Percentiles rank a stretch among this genome's conserved stretches.
Evolutionary conservation across 352 stramenopile species (phyloP).

Genomic region (Phytophthora tubulina): DNA sequence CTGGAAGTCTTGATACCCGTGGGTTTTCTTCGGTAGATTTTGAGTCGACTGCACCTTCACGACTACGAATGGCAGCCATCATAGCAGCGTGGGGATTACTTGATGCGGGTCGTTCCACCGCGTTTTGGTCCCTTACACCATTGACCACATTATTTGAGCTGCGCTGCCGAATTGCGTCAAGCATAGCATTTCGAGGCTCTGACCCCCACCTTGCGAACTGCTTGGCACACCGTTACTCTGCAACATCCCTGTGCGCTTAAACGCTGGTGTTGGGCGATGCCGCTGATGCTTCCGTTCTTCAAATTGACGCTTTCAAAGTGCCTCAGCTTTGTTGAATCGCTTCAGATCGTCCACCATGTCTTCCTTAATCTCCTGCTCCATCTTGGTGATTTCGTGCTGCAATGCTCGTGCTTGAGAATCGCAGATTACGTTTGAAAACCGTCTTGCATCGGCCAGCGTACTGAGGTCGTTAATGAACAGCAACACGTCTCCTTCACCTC

Average conservation of each 20-base stretch:
- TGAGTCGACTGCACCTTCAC: neutral
- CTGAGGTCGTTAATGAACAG: conserved; percentile 73
- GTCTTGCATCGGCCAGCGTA: conserved; percentile 61
- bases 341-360: conserved; percentile 70
- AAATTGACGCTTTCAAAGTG: conserved; percentile 43
- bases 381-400: conserved; percentile 59
- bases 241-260: neutral
- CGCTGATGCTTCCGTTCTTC: conserved; percentile 33
- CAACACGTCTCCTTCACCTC: conserved; percentile 75
- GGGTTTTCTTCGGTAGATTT: conserved; percentile 1
- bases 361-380: conserved; percentile 78
- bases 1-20: conserved; percentile 3
- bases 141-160: neutral
- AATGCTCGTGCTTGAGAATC: conserved; percentile 60
- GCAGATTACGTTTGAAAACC: conserved; percentile 78
- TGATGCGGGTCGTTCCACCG: neutral
- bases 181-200: conserved; percentile 32
- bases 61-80: conserved; percentile 33
- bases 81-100: conserved; percentile 20
- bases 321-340: conserved; percentile 61
- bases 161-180: conserved; percentile 46
- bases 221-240: conserved; percentile 7
- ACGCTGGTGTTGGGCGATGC: neutral
- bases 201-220: neutral
- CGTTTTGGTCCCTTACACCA: neutral